These are phyloP conservation scores for Anthoceros angustus DNA, from an alignment of 225 moss, liverwort and hornwort species.

Conservation along the genomic window DNA sequence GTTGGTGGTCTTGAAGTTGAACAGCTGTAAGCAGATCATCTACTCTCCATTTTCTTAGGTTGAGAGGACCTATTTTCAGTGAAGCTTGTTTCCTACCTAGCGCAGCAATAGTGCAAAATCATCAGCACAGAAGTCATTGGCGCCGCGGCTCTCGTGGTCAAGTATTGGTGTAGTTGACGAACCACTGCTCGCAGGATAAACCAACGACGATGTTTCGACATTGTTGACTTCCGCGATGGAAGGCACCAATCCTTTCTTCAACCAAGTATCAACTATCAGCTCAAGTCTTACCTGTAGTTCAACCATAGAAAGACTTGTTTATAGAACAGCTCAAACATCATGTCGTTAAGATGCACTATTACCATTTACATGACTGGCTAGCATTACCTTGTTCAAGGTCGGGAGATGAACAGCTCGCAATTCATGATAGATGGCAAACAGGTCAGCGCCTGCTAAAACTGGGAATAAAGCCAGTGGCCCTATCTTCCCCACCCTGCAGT, in stretches of 20 bases:
- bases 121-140: neutral
- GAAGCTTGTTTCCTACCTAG: slow-evolving; percentile 15
- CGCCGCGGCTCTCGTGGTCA: neutral
- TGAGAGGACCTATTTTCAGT: slow-evolving; percentile 27
- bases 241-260: slow-evolving; percentile 45
- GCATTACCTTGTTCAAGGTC: slow-evolving; percentile 69
- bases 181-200: slow-evolving; percentile 23
- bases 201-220: slow-evolving; percentile 42
- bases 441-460: slow-evolving; percentile 37
- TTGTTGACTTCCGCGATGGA: slow-evolving; percentile 70
- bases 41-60: slow-evolving; percentile 16
- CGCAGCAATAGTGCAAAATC: neutral
- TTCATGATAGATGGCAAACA: slow-evolving; percentile 70
- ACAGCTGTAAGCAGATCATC: slow-evolving; percentile 21
- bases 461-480: slow-evolving; percentile 48
- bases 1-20: slow-evolving; percentile 20
- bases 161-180: neutral
- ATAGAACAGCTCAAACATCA: neutral
- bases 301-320: neutral
- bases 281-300: slow-evolving; percentile 60
- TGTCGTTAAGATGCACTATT: neutral
- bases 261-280: slow-evolving; percentile 62
- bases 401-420: slow-evolving; percentile 73
- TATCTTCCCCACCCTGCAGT: slow-evolving; percentile 29
- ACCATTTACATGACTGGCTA: neutral